Conservation (phyloP, 169 alveolate genomes). For the Eimeria falciformis region DNA sequence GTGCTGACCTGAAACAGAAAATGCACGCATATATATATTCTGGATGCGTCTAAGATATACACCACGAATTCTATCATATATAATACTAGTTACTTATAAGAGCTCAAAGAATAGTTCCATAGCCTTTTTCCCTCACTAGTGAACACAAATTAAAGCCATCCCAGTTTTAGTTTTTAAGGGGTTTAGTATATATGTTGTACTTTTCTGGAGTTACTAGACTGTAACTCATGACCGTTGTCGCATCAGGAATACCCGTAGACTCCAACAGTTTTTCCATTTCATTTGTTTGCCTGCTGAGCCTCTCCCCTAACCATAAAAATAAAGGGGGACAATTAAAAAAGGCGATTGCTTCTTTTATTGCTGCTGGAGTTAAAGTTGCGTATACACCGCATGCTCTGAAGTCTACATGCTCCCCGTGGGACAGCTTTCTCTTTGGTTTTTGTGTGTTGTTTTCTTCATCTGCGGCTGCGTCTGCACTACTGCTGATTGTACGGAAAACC, state of each 20-base stretch:
- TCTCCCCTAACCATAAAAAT: constrained; percentile 44
- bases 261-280: constrained; percentile 20
- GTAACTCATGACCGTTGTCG: constrained; percentile 42
- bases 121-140: background rate
- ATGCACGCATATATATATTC: no score
- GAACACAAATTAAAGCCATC: background rate
- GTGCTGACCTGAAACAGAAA: background rate
- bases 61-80: background rate
- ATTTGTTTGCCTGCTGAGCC: constrained; percentile 41
- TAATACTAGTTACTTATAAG: no score
- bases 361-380: constrained; percentile 15
- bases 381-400: constrained; percentile 1
- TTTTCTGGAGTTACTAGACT: constrained; percentile 25
- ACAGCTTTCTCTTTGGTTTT: constrained; percentile 25
- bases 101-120: no score
- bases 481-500: background rate
- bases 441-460: constrained; percentile 15
- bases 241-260: constrained; percentile 33
- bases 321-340: constrained; percentile 38
- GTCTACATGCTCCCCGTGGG: constrained; percentile 1
- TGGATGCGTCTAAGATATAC: background rate
- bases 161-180: background rate
- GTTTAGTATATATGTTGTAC: background rate
- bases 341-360: constrained; percentile 15
- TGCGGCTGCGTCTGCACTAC: background rate